These are phyloP conservation scores for Pythium coloratum DNA, from an alignment of 352 stramenopile genomes.

Conservation along the genomic window DNA sequence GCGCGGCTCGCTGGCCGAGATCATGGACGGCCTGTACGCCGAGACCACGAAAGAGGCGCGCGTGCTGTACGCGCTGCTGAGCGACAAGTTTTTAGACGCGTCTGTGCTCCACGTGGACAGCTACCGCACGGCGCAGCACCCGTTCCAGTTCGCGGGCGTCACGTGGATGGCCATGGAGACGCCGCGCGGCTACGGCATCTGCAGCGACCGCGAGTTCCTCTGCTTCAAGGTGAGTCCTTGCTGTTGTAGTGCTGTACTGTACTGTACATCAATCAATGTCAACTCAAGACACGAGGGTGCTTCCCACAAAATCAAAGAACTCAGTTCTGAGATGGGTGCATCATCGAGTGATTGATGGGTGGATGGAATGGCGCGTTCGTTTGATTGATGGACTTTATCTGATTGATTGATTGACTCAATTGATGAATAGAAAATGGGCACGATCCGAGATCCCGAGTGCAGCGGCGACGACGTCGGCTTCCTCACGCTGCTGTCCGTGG, in stretches of 20 bases:
- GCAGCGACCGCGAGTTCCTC: slow-evolving; percentile 67
- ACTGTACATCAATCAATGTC: too few species aligned
- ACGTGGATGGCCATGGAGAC: slow-evolving; percentile 68
- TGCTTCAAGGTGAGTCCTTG: slow-evolving; percentile 54
- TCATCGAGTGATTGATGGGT: background rate
- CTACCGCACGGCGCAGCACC: slow-evolving; percentile 49
- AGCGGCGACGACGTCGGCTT: slow-evolving; percentile 63
- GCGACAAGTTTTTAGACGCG: slow-evolving; percentile 51
- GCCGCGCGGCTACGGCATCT: slow-evolving; percentile 46
- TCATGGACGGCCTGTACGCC: slow-evolving; percentile 80
- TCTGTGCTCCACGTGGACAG: slow-evolving; percentile 72
- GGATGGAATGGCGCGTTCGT: background rate
- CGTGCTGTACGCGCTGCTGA: slow-evolving; percentile 65
- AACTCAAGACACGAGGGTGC: too few species aligned
- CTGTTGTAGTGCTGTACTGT: too few species aligned
- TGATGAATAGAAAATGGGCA: slow-evolving; percentile 56
- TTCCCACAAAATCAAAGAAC: background rate
- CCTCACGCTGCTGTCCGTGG: slow-evolving; percentile 70
- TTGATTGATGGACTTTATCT: too few species aligned
- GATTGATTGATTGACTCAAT: slow-evolving; percentile 6
- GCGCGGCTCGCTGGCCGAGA: slow-evolving; percentile 59
- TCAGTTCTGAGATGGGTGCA: background rate
- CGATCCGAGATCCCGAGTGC: slow-evolving; percentile 23
- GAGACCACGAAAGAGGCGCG: slow-evolving; percentile 66
- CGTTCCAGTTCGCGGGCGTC: slow-evolving; percentile 76